Evolutionary conservation across 108 stramenopile genomes (phyloP), one percentile per base, ranked within the genome.

Genomic region (Licmophora abbreviata): DNA sequence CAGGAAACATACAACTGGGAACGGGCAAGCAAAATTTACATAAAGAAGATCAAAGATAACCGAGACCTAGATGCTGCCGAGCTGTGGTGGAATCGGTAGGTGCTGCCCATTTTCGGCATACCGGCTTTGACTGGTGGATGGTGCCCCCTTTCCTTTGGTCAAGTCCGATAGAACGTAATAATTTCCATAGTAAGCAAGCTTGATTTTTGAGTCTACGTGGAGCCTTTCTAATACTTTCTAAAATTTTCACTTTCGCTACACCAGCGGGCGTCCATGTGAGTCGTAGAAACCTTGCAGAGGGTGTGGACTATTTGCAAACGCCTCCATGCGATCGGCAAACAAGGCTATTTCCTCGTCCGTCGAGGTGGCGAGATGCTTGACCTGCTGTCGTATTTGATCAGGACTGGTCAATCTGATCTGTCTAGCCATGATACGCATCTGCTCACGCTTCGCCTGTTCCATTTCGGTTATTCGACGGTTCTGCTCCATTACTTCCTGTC

Each of bases 61-160:
- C 68, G 89, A 45, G 88, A 95, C 45, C 61, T 95, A 45, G 88
- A 88, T 62, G 83, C 76, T 30, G 69, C 77, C 36, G 89, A 95
- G 44, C 71, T 92, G 20, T 84, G 88, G 69, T 95, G 93, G 93
- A 71, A 73, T 55, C 41, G 71, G 44, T 74, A 53, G n/a, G n/a
- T n/a, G n/a, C n/a, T n/a, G n/a, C n/a, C n/a, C n/a, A n/a, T n/a
- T n/a, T n/a, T n/a, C n/a, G n/a, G n/a, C n/a, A n/a, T n/a, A n/a
- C n/a, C n/a, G n/a, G n/a, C n/a, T n/a, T n/a, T n/a, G n/a, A n/a
- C n/a, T n/a, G n/a, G n/a, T n/a, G n/a, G n/a, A n/a, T n/a, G n/a
- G n/a, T n/a, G n/a, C n/a, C n/a, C n/a, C n/a, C n/a, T n/a, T n/a
- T n/a, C n/a, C n/a, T n/a, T n/a, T n/a, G n/a, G n/a, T n/a, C n/a